phyloP scores from a whole-genome alignment of 208 protist species.

The Perkinsela sp. region DNA sequence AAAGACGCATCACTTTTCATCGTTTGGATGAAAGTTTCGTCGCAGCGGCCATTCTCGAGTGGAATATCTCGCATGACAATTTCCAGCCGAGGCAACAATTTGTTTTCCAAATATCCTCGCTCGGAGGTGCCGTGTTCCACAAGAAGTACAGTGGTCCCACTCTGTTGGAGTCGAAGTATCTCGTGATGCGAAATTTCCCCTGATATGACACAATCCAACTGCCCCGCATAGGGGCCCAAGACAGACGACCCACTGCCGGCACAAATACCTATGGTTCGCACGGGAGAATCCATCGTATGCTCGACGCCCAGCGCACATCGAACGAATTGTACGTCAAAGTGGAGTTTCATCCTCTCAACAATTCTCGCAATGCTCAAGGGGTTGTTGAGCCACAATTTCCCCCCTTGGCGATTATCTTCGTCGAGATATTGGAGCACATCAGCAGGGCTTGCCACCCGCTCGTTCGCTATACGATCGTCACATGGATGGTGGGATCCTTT shows the following conservation, averaged over 20 bases:
- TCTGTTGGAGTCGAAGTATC: constrained; percentile 39
- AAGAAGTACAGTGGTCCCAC: constrained; percentile 41
- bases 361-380: constrained; percentile 11
- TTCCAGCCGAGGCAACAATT: no score
- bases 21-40: no score
- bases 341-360: constrained; percentile 22
- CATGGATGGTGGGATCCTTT: no score
- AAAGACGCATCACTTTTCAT: not conserved
- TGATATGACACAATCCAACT: constrained; percentile 32
- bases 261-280: constrained; percentile 39
- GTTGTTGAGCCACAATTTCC: constrained; percentile 14
- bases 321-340: constrained; percentile 16
- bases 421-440: not conserved
- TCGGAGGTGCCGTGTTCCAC: constrained; percentile 72
- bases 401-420: constrained; percentile 4
- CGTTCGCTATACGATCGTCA: no score
- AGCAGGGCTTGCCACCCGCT: not conserved
- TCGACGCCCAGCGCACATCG: constrained; percentile 26
- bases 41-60: no score
- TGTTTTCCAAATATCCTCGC: constrained; percentile 35
- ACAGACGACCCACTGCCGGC: constrained; percentile 46
- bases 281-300: constrained; percentile 10
- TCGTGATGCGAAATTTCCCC: constrained; percentile 77
- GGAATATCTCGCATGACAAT: no score
- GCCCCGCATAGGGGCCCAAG: constrained; percentile 13